Base-by-base conservation (phyloP, 805 yeast species). In the Metschnikowia drakensbergensis region DNA sequence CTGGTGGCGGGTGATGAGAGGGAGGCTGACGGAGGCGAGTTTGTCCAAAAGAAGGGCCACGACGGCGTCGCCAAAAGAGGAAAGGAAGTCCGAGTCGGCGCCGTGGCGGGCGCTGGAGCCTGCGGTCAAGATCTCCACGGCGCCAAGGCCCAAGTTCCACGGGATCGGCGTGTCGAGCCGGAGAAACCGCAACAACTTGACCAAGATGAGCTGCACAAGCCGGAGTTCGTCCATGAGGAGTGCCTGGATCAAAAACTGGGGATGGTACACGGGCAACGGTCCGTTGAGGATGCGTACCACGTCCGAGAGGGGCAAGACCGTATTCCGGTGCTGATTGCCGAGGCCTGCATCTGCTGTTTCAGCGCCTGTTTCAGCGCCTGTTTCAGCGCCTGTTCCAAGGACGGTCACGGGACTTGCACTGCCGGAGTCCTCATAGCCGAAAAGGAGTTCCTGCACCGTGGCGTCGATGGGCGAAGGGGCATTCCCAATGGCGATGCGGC, bases 181-280 rank as follows among this genome's bases (percentile, higher is more conserved):
- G 35, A 90, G 59, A 36, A 62, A 69, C 10, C 75, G 62, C 50
- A 82, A 79, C 34, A 91, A 65, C 23, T 72, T 66, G 9, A 78
- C 67, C 17, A 92, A 59, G 1, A 91, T 72, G 34, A 73, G 75
- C 51, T 80, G 75, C 1, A 82, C 91, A 2, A 81, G 59, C 8
- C 69, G 67, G 10, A 77, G 54, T 52, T 84, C 82, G 27, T 83
- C 84, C 54, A 81, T 77, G 57, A 85, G 82, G 17, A 91, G 63
- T 4, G 83, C 70, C 63, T 91, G 96, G 39, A 89, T 83, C 42
- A 91, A 65, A 46, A 88, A 77, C 63, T 90, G 96, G 0, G 98
- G 98, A 60, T 92, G 97, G 57, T 88, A 91, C 0, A 89, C 68
- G 0, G 97, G 97, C 11, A 92, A 64, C 0, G 95, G 94, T 30